These are phyloP conservation scores for Russula emetica DNA, from an alignment of 768 basidiomycete genomes.

Conservation along the genomic window DNA sequence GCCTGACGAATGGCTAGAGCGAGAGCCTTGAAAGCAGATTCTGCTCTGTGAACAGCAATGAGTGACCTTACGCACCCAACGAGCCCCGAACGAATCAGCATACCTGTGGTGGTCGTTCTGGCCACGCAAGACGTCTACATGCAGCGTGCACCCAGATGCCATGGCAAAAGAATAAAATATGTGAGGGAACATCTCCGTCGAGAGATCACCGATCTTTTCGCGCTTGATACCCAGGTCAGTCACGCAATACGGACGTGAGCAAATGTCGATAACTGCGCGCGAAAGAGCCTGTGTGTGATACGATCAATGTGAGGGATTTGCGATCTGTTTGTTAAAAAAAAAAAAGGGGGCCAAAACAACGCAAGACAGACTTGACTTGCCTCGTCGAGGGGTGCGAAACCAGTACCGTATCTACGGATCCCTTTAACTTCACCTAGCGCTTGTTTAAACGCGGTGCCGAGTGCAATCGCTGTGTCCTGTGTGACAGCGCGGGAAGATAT, in stretches of 20 bases:
- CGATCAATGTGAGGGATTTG: not conserved
- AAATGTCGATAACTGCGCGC: slow-evolving; percentile 96
- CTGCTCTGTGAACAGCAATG: slow-evolving; percentile 54
- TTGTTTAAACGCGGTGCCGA: slow-evolving; percentile 88
- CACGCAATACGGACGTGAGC: slow-evolving; percentile 93
- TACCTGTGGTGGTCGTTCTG: slow-evolving; percentile 98
- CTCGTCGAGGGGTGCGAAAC: slow-evolving; percentile 96
- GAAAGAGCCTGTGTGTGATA: slow-evolving; percentile 68
- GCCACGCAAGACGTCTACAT: slow-evolving; percentile 90
- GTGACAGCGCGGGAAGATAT: slow-evolving; percentile 28
- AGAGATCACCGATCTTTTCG: slow-evolving; percentile 92
- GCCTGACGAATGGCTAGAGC: slow-evolving; percentile 94
- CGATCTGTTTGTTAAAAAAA: not conserved
- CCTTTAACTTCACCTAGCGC: slow-evolving; percentile 93
- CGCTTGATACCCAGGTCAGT: slow-evolving; percentile 82
- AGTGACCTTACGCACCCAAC: slow-evolving; percentile 6
- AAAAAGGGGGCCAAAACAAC: no score
- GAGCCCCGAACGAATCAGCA: slow-evolving; percentile 28
- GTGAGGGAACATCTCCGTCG: slow-evolving; percentile 98
- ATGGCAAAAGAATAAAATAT: slow-evolving; percentile 98
- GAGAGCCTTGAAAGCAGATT: slow-evolving; percentile 97
- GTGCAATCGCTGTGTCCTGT: slow-evolving; percentile 88
- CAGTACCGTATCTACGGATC: slow-evolving; percentile 92
- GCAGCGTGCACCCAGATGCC: slow-evolving; percentile 88
- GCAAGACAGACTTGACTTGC: slow-evolving; percentile 52